Conservation (phyloP, 495 filamentous ascomycete species). For the Neurospora pannonica region DNA sequence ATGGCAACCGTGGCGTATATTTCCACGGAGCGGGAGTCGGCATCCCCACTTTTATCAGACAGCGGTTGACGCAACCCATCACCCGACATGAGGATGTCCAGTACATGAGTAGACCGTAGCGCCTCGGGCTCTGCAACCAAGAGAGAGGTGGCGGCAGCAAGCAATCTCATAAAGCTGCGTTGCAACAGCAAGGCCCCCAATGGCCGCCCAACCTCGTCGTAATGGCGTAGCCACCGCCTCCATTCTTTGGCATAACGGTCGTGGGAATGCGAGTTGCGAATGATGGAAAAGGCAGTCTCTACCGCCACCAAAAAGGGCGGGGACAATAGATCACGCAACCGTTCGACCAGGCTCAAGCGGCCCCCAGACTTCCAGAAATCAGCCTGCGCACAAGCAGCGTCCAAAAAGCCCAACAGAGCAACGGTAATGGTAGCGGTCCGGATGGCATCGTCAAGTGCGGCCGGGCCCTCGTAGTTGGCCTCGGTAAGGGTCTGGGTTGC, state of each 20-base stretch:
- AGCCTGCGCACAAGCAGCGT: conserved; percentile 64
- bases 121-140: conserved; percentile 52
- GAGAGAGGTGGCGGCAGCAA: conserved; percentile 67
- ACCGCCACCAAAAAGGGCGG: conserved; percentile 74
- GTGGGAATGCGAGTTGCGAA: conserved; percentile 52
- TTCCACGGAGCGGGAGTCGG: conserved; percentile 51
- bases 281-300: conserved; percentile 77
- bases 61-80: conserved; percentile 25
- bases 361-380: conserved; percentile 70
- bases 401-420: conserved; percentile 79
- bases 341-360: conserved; percentile 58
- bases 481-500: conserved; percentile 31
- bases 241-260: conserved; percentile 55
- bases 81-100: conserved; percentile 64
- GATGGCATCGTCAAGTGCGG: conserved; percentile 52
- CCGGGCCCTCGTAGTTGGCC: conserved; percentile 44
- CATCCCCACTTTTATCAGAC: conserved; percentile 32
- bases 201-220: conserved; percentile 67
- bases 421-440: conserved; percentile 62
- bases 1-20: conserved; percentile 62
- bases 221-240: conserved; percentile 74
- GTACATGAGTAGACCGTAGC: conserved; percentile 52
- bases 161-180: conserved; percentile 73
- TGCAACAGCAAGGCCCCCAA: conserved; percentile 89
- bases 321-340: conserved; percentile 61